phyloP scores from a whole-genome alignment of 1,139 yeast species.

The Pichia norvegensis region DNA sequence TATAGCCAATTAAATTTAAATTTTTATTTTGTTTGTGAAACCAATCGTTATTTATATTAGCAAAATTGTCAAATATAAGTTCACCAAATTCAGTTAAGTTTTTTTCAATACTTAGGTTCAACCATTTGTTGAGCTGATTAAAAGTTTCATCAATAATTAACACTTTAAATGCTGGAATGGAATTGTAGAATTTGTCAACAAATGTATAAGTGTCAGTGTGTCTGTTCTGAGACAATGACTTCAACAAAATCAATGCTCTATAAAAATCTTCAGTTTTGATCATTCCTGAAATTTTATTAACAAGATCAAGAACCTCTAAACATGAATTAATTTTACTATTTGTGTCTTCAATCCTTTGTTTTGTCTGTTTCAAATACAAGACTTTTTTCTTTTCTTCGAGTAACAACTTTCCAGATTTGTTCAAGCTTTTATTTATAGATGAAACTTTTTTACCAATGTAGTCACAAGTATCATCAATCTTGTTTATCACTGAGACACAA shows the following conservation, averaged over 20 bases:
- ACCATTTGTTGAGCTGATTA: slow-evolving; percentile 64
- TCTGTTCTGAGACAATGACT: slow-evolving; percentile 58
- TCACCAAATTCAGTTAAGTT: slow-evolving; percentile 56
- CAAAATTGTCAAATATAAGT: slow-evolving; percentile 47
- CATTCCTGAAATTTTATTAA: slow-evolving; percentile 79
- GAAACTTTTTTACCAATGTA: slow-evolving; percentile 46
- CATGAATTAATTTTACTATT: slow-evolving; percentile 56
- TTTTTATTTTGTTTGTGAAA: slow-evolving; percentile 33
- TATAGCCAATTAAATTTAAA: slow-evolving; percentile 47
- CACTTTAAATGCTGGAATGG: slow-evolving; percentile 70
- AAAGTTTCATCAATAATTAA: slow-evolving; percentile 77
- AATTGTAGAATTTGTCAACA: slow-evolving; percentile 59
- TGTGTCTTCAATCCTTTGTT: slow-evolving; percentile 56
- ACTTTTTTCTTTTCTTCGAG: slow-evolving; percentile 50
- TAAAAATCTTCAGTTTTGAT: slow-evolving; percentile 71
- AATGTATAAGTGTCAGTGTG: slow-evolving; percentile 71
- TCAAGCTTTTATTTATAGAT: slow-evolving; percentile 45
- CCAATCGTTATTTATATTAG: slow-evolving; percentile 55
- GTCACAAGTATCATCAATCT: slow-evolving; percentile 47
- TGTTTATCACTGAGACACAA: slow-evolving; percentile 49
- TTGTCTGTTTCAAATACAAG: slow-evolving; percentile 50
- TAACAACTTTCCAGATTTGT: slow-evolving; percentile 57
- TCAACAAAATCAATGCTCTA: slow-evolving; percentile 77
- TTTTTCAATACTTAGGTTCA: slow-evolving; percentile 55
- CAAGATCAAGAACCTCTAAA: slow-evolving; percentile 74